Conservation (phyloP, 2,329 filamentous ascomycete genomes). For the Pseudocercospora musae region DNA sequence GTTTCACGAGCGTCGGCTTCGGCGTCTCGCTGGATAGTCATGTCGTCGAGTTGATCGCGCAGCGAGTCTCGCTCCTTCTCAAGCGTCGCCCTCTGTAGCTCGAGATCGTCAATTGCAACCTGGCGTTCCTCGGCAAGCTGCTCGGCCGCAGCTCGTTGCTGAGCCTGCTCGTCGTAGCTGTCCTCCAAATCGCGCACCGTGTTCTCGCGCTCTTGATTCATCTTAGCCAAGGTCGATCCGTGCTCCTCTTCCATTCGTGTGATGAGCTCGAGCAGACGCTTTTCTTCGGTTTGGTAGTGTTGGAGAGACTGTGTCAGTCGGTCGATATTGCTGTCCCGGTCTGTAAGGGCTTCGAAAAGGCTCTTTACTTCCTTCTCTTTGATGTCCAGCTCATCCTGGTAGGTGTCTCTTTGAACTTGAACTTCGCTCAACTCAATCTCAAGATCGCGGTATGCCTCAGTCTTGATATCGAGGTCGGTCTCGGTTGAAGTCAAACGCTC, state of each 20-base stretch:
- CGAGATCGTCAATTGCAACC: conserved; percentile 39
- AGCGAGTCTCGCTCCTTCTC: conserved; percentile 38
- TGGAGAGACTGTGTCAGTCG: conserved; percentile 40
- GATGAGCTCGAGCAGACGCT: conserved; percentile 38
- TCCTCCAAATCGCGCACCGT: conserved; percentile 38
- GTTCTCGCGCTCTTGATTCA: conserved; percentile 40
- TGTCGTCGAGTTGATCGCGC: conserved; percentile 32
- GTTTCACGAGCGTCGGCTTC: conserved; percentile 34
- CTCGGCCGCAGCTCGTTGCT: conserved; percentile 39
- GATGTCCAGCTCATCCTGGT: conserved; percentile 24
- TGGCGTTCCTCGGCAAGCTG: conserved; percentile 39
- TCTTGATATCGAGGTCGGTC: conserved; percentile 34
- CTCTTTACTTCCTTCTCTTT: conserved; percentile 24
- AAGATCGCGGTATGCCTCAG: conserved; percentile 32
- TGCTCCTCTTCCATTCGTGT: conserved; percentile 42
- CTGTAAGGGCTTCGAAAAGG: conserved; percentile 29
- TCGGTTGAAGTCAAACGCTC: conserved; percentile 38
- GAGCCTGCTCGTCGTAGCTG: conserved; percentile 38
- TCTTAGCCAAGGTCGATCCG: conserved; percentile 34
- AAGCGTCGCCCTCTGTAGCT: conserved; percentile 37
- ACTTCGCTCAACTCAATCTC: conserved; percentile 35
- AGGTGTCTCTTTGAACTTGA: conserved; percentile 31
- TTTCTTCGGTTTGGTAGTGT: conserved; percentile 40
- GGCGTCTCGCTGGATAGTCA: conserved; percentile 36
- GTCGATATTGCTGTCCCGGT: conserved; percentile 37